A percentile compares a stretch with the other conserved stretches of the same genome.
Evolutionary conservation across 495 filamentous ascomycete species (phyloP).

Genomic region (Oleoguttula mirabilis): DNA sequence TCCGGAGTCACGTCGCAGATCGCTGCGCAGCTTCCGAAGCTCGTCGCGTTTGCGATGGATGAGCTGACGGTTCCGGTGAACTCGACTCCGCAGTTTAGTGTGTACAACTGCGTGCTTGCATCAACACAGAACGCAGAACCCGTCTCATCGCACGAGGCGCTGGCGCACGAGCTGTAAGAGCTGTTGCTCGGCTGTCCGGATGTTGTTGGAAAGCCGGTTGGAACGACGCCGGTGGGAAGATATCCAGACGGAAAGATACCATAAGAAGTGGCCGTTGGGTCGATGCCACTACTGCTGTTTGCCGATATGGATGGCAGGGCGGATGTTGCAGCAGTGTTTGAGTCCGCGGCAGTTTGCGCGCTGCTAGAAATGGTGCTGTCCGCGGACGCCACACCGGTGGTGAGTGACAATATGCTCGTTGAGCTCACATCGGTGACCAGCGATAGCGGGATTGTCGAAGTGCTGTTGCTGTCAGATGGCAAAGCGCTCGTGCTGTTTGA

Average conservation of each 20-base stretch:
- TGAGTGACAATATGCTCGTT: too few relatives aligned
- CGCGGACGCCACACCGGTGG: too few relatives aligned
- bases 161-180: background rate
- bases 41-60: background rate
- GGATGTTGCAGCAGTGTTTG: background rate
- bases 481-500: background rate
- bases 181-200: background rate
- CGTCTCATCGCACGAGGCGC: background rate
- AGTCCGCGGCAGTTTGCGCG: background rate
- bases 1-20: background rate
- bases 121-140: conserved; percentile 3
- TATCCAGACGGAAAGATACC: background rate
- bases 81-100: conserved; percentile 8
- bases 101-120: conserved; percentile 5
- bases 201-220: conserved; percentile 5
- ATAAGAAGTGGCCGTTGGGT: background rate
- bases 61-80: background rate
- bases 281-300: background rate
- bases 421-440: background rate
- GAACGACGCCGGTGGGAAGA: background rate
- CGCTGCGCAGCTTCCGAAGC: background rate
- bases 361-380: background rate
- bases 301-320: background rate
- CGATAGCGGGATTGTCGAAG: too few relatives aligned
- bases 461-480: too few relatives aligned